Percentiles rank a stretch among this genome's conserved stretches.
These are phyloP conservation scores for Jimgerdemannia flammicorona DNA, from an alignment of 192 early-diverging fungal genomes.

Conservation along the genomic window DNA sequence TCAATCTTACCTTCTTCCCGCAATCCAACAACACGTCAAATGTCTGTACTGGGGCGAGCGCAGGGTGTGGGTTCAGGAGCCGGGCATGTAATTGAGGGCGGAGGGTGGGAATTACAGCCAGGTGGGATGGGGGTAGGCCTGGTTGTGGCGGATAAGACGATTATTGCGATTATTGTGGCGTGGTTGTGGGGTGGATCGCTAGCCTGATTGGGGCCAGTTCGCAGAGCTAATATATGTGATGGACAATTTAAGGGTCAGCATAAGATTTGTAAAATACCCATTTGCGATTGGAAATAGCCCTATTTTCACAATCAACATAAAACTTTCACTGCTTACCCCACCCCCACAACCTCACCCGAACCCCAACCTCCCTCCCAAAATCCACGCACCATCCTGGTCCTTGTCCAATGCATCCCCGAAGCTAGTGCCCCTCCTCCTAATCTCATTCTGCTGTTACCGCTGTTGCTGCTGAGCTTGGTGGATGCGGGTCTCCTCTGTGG, in stretches of 20 bases:
- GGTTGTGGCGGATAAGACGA: not conserved
- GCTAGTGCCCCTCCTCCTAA: not conserved
- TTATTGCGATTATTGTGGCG: not conserved
- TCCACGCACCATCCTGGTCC: not conserved
- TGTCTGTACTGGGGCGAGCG: conserved; percentile 61
- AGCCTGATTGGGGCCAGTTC: not conserved
- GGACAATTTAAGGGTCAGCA: not conserved
- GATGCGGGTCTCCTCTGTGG: not conserved
- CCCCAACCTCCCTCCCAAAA: not conserved
- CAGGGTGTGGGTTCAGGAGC: not conserved
- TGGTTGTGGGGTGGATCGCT: not conserved
- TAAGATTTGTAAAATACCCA: too few species aligned
- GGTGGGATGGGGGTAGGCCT: not conserved
- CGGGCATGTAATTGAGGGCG: not conserved
- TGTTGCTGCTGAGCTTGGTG: not conserved
- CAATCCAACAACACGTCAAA: conserved; percentile 80
- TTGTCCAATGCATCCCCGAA: not conserved
- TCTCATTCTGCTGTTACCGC: not conserved
- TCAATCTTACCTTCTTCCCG: conserved; percentile 43
- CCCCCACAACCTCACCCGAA: not conserved
- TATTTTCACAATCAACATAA: too few species aligned
- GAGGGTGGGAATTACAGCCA: conserved; percentile 15
- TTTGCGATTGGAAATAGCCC: too few species aligned
- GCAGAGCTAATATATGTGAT: not conserved
- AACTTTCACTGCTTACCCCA: too few species aligned